Base-by-base conservation (phyloP, 495 filamentous ascomycete species). In the Friedmanniomyces simplex region DNA sequence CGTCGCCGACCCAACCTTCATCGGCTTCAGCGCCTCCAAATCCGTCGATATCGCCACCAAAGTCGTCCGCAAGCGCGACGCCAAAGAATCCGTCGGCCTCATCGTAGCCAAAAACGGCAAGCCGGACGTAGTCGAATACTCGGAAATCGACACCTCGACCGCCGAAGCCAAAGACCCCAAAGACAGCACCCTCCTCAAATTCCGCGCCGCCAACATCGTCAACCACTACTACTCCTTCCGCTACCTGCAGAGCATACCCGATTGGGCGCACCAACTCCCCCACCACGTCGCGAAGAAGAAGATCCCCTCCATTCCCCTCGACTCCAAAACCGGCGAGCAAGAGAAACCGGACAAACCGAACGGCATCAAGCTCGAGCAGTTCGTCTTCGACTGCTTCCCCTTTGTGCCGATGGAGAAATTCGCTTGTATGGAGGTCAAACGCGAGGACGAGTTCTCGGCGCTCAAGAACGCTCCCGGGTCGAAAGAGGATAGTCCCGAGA, bases 141-240 rank as follows among this genome's bases (percentile, higher is more conserved):
- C 89, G 14, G 93, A 99, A 72, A 97, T 99, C 64, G 88, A 95
- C 77, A 72, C 82, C 57, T 83, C 80, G 48, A 89, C 86, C 1
- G 85, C 91, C 36, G 90, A 95, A 68, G 91, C 90, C 62, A 82
- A 85, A 68, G 93, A 99, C 69, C 77, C 86, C 53, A 86, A 88
- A 69, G 83, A 97, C 66, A 77, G 79, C 1, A 82, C 82, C 45
- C 76, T 97, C 52, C 81, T 99, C 67, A 95, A 89, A 74, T 96
- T 95, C 84, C 84, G 93, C 43, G 91, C 93, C 50, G 93, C 91
- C 61, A 99, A 99, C 74, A 99, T 99, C 59, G 93, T 99, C 73
- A 99, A 99, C 79, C 93, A 99, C 77, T 99, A 96, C 79, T 99
- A 99, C 77, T 91, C 86, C 34, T 94, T 89, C 78, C 76, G 81